phyloP scores from a whole-genome alignment of 2,329 filamentous ascomycete genomes.

The Sclerotinia spermophila region DNA sequence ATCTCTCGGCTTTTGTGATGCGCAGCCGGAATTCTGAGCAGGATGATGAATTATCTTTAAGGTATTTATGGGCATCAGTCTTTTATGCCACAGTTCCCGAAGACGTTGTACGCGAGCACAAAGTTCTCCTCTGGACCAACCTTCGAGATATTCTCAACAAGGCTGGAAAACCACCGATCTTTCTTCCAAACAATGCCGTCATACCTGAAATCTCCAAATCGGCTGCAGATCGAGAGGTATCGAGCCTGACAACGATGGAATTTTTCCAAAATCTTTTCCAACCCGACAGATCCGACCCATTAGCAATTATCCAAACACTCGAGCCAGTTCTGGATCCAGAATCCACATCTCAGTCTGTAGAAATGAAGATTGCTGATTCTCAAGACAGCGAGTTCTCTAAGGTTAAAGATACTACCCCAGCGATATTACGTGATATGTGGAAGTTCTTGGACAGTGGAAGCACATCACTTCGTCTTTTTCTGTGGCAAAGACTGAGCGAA shows the following conservation, averaged over 20 bases:
- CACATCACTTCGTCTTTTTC: conserved; percentile 75
- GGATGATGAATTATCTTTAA: conserved; percentile 46
- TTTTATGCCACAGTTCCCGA: conserved; percentile 57
- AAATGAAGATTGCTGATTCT: conserved; percentile 18
- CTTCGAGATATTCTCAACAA: conserved; percentile 52
- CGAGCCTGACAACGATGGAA: conserved; percentile 90
- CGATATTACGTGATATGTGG: conserved; percentile 68
- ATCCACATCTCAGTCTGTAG: conserved; percentile 45
- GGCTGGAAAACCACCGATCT: conserved; percentile 49
- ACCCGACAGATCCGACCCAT: conserved; percentile 73
- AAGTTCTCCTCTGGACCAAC: conserved; percentile 60
- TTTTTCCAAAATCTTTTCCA: conserved; percentile 92
- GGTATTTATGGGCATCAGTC: conserved; percentile 64
- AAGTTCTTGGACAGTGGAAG: conserved; percentile 80
- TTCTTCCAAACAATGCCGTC: conserved; percentile 77
- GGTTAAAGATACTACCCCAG: conserved; percentile 31
- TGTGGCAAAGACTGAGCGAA: conserved; percentile 88
- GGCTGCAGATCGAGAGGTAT: conserved; percentile 87
- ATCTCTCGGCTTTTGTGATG: conserved; percentile 53
- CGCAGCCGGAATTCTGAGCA: conserved; percentile 27
- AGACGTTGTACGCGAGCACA: conserved; percentile 54
- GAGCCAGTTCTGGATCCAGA: conserved; percentile 84
- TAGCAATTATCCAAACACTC: conserved; percentile 82
- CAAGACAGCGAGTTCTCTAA: conserved; percentile 21
- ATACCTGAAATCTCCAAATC: conserved; percentile 82